Base-by-base conservation (phyloP, 2,329 filamentous ascomycete genomes). In the Sordariomycetes sp. region DNA sequence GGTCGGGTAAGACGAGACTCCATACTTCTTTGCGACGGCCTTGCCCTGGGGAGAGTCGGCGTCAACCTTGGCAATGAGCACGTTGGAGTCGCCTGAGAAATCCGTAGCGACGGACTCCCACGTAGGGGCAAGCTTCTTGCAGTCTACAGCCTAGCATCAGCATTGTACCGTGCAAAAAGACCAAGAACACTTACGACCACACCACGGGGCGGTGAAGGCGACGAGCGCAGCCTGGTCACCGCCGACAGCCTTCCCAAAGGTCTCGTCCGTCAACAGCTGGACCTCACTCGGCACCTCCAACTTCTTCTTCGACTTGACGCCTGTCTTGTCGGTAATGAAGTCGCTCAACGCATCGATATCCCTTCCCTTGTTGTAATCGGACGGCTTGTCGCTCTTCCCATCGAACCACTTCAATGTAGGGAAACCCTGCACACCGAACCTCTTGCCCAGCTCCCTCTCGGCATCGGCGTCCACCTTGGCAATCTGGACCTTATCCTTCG, bases 341-440 rank as follows among this genome's bases (percentile, higher is more conserved):
- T 72, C 70, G 34, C 69, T 72, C 62, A 98, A 65, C 57, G 82
- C 86, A 49, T 96, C 92, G 18, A 98, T 57, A 57, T 95, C 90
- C 37, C 92, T 77, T 21, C 85, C 87, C 39, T 85, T 81, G 40
- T 75, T 82, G 68, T 96, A 98, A 41, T 95, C 87, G 42, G 72
- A 66, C 0, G 90, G 88, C 52, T 75, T 80, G 39, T 86, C 79
- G 56, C 82, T 90, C 73, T 93, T 93, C 47, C 92, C 92, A 61
- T 96, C 88, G 52, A 98, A 98, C 73, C 77, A 98, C 65, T 98
- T 98, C 52, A 98, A 66, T 0, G 92, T 98, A 15, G 92, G 92
- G 70, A 96, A 98, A 15, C 93, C 93, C 62, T 92, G 82, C 32
- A 98, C 75, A 28, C 83, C 86, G 52, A 88, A 96, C 44, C 79